Evolutionary conservation across 768 basidiomycete species (phyloP), one percentile per base, ranked within the genome.

Genomic region (Suillus alpinus): DNA sequence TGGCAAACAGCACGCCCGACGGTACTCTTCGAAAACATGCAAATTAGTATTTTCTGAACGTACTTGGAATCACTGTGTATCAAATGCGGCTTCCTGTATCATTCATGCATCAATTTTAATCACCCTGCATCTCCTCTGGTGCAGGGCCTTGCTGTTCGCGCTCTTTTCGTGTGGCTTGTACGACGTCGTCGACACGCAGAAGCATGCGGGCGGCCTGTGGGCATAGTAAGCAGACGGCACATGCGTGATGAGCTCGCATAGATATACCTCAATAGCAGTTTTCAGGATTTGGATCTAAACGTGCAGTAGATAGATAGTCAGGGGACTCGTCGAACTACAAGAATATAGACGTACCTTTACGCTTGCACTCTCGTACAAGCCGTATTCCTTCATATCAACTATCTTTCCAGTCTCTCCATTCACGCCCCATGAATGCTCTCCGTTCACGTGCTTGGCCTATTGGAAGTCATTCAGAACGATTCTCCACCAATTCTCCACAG

Each of bases 361-460:
- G 65, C 93, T 94, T 5, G 96, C 95, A 39, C 91, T 94, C 78
- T 99, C 97, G 66, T 93, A 93, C 62, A 99, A 77, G 1, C 95
- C 95, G 73, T 98, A 97, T 50, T 79, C 76, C 72, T 94, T 95
- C 96, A 98, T 98, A 72, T 98, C 93, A 44, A 91, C 91, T 43
- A 95, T 88, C 76, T 95, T 96, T 29, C 97, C 97, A 7, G 91
- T 95, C 69, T 98, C 92, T 26, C 96, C 97, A 66, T 98, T 88
- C 41, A 99, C 91, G 58, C 97, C 97, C 87, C 90, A 98, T 47
- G 92, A 88, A 69, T 89, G 75, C 68, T 95, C 91, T 3, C 95
- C 95, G 58, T 86, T 91, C 4, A 93, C 94, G 67, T 98, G 96
- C 73, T 97, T 98, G 2, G 95, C 96, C 94, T 96, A 47, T 31